Evolutionary conservation across 2,329 filamentous ascomycete genomes (phyloP), one percentile per base, ranked within the genome.

Genomic region (Aaosphaeria pasadenensis): DNA sequence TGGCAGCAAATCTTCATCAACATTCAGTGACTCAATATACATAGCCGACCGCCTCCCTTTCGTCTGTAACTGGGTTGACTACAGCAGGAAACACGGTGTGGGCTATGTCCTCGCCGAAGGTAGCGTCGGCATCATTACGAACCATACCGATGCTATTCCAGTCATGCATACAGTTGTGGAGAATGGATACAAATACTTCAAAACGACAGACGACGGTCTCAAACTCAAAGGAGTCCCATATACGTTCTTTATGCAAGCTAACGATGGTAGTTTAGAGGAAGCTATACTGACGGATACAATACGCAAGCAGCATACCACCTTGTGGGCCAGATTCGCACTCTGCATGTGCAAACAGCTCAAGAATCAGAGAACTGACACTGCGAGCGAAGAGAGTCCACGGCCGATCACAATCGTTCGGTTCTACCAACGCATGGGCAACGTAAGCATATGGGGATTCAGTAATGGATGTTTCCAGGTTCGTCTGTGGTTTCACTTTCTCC

Each of bases 61-160:
- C 81, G 85, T 54, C 75, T 84, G 56, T 9, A 88, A 89, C 62
- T 91, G 87, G 87, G 87, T 91, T 6, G 87, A 91, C 67, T 91
- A 91, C 66, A 88, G 86, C 47, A 89, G 89, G 72, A 90, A 89
- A 63, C 89, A 89, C 63, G 88, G 87, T 7, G 76, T 91, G 6
- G 87, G 87, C 33, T 91, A 91, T 59, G 87, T 90, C 49, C 74
- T 91, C 47, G 88, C 87, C 51, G 86, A 90, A 54, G 87, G 87
- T 32, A 88, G 84, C 50, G 83, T 89, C 13, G 88, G 87, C 13
- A 89, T 86, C 46, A 68, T 77, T 52, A 69, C 72, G 56, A 76
- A 74, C 48, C 71, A 70, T 30, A 69, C 66, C 11, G 36, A 48
- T 39, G 62, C 38, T 30, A 44, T 60, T 17, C 86, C 85, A 1